Evolutionary conservation across 495 filamentous ascomycete species (phyloP), one percentile per base, ranked within the genome.

Genomic region (Penicillium subrubescens): DNA sequence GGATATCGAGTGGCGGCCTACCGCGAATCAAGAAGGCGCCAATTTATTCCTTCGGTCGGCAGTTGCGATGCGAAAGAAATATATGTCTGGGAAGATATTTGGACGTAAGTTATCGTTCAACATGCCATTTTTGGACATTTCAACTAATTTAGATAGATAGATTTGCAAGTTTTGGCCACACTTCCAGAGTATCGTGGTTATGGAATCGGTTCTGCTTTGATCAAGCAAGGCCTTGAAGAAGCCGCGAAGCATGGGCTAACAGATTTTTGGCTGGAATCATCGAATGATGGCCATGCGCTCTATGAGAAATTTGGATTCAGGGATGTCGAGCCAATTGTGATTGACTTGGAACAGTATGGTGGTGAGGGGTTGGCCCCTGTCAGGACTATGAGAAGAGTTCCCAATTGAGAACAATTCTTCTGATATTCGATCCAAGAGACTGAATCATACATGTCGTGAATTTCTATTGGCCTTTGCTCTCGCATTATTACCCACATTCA

Each of bases 301-400:
- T 67, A 67, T 27, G 34, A 8, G 23, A 67, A 63, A 31, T 67
- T 57, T 57, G 65, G 65, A 8, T 67, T 67, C 27, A 29, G 14
- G n/a, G 65, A 63, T 23, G 27, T 67, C 12, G 65, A 67, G 31
- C 55, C 39, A 8, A 8, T 50, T 21, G 1, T n/a, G 19, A 25
- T 63, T 8, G 60, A 63, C 46, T 31, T 67, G 19, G 51, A 19
- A 7, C 37, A 56, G 25, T 67, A 56, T 54, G 65, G 65, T 23
- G 65, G 65, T 15, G 50, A 33, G 1, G 48, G 60, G 1, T 10
- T 56, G 31, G 19, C 57, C 2, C 39, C 27, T 0, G 5, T 63
- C 10, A 60, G 52, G 15, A 48, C 60, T 10, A 67, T 67, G 65
- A 46, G 60, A 6, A 60, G 46, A 29, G 14, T 66, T 12, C 37